A percentile compares a stretch with the other conserved stretches of the same genome.
Evolutionary conservation across 345 rosid genomes (phyloP).

Genomic region (rapeseed (Brassica napus)): Da-Ae NC_063442.1:5158501-5159000

Average conservation of each 20-base stretch:
- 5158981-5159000: background rate
- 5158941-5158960: slow-evolving; percentile 27
- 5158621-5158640: slow-evolving; percentile 93
- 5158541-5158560: slow-evolving; percentile 83
- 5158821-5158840: no score
- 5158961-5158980: background rate
- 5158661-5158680: slow-evolving; percentile 78
- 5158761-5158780: slow-evolving; percentile 28
- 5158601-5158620: slow-evolving; percentile 88
- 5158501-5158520: background rate
- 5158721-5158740: slow-evolving; percentile 37
- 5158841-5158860: background rate
- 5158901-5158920: slow-evolving; percentile 3
- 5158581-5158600: slow-evolving; percentile 85
- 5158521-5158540: background rate
- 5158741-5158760: slow-evolving; percentile 37
- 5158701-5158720: slow-evolving; percentile 80
- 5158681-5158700: slow-evolving; percentile 87
- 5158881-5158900: background rate
- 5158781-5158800: slow-evolving; percentile 19
- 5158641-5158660: slow-evolving; percentile 75
- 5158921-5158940: background rate
- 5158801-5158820: slow-evolving; percentile 22
- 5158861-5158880: background rate
- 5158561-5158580: slow-evolving; percentile 66